Evolutionary conservation across 73 alveolate species (phyloP), one percentile per base, ranked within the genome.

Genomic region (Paramecium tetraurelia): DNA sequence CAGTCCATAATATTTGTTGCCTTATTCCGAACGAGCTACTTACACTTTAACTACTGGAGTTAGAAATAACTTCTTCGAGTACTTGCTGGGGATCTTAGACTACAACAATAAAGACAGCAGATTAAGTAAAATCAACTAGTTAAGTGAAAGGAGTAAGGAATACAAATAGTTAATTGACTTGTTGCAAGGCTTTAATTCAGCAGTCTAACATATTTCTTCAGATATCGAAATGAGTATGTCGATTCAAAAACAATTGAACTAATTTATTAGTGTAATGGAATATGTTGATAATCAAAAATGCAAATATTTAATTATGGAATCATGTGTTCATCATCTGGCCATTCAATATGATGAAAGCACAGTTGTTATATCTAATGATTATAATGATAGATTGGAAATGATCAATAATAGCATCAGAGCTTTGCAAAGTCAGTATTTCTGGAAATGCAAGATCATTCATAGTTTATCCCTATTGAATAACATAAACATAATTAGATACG

Each of bases 241-340:
- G 8, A 80, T 80, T 20, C 16, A 80, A 46, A 44, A 80, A 80
- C 43, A 80, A 80, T 43, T 80, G 18, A 80, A 80, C 27, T 80
- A 80, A 80, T 80, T 80, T 44, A 80, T 80, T 12, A 43, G 63
- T 41, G 57, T 80, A 16, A 44, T 80, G 75, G 90, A 80, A 31
- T 44, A 80, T 22, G 57, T 80, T 44, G 90, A 80, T 20, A 80
- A 80, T 80, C 22, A 80, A 44, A 43, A 80, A 44, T 80, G 90
- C 16, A 80, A 80, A 43, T 44, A 80, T 27, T 31, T 80, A 20
- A 80, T 80, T 22, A 80, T 41, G 33, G 90, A 80, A 80, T 80
- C 90, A 22, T 80, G 90, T 80, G 90, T 80, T 80, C 90, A 80
- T 48, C 90, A 80, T 44, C 43, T 80, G 46, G 90, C 90, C 3